Evolutionary conservation across 1,284 basidiomycete species (phyloP), one percentile per base, ranked within the genome.

Genomic region (Pseudozyma sp.): DNA sequence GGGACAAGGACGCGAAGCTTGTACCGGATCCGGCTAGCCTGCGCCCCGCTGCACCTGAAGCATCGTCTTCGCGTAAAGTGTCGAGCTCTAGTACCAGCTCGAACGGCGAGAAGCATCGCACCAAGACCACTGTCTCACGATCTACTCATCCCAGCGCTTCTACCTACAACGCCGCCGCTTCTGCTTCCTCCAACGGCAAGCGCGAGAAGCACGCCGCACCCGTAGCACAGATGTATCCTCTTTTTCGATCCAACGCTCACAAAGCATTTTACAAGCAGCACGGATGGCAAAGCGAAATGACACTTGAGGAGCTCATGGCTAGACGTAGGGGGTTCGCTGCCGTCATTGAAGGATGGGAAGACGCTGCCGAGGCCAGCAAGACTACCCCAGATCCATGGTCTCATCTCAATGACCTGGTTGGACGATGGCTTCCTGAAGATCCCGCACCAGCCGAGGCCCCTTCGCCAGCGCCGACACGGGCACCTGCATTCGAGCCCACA

Each of bases 131-230:
- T 3, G 52, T 74, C 44, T 74, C 71, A 10, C 71, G 71, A 31
- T 70, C 68, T n/a, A 43, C 54, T 1, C 68, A 65, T 31, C 34
- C 62, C 19, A 53, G 43, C 58, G 55, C 53, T 16, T 51, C 53
- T 8, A 42, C 38, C 14, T 57, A 58, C 9, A 39, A 58, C 12
- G 40, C 49, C 3, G 69, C 52, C 14, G 56, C 59, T 3, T 34
- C 40, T 31, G 34, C 73, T 38, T 44, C 59, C 3, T 6, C 63
- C 9, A 35, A 34, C 4, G 64, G 50, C 19, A 72, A 61, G 48
- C 50, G 68, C 34, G 82, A 83, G 51, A 75, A 73, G n/a, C 79
- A 82, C 45, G 77, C 77, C 1, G 63, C 78, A 18, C 77, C 80
- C 5, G 67, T 83, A n/a, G 52, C 25, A 11, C 59, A 59, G 14